phyloP scores from a whole-genome alignment of 1,284 basidiomycete genomes.

The Ceratobasidium sp. region DNA sequence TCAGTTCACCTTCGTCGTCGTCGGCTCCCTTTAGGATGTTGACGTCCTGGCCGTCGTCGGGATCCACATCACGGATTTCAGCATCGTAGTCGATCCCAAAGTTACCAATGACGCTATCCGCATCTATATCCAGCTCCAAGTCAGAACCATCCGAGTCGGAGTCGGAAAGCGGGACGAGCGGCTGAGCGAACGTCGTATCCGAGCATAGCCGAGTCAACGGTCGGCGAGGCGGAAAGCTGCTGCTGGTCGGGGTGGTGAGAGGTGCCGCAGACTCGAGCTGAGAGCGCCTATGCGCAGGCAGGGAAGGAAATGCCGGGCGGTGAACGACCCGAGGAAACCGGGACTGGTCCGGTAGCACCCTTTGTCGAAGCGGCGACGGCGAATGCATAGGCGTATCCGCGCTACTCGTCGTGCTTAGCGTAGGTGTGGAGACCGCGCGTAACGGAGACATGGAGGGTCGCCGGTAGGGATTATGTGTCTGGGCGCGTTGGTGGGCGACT shows the following conservation, averaged over 20 bases:
- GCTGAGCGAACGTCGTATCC: slow-evolving; percentile 40
- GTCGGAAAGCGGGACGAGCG: slow-evolving; percentile 36
- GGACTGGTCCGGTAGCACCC: slow-evolving; percentile 32
- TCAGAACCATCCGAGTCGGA: slow-evolving; percentile 39
- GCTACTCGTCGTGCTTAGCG: slow-evolving; percentile 12
- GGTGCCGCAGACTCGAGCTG: slow-evolving; percentile 29
- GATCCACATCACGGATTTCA: slow-evolving; percentile 37
- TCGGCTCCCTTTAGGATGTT: slow-evolving; percentile 20
- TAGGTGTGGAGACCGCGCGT: slow-evolving; percentile 33
- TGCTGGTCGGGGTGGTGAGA: neutral
- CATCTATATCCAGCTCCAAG: slow-evolving; percentile 36
- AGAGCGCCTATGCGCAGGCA: slow-evolving; percentile 22
- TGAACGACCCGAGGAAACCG: slow-evolving; percentile 38
- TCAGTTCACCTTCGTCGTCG: slow-evolving; percentile 31
- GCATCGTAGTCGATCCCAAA: slow-evolving; percentile 35
- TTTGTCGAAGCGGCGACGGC: slow-evolving; percentile 22
- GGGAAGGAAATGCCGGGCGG: slow-evolving; percentile 24
- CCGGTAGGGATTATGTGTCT: too few relatives aligned
- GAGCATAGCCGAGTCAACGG: slow-evolving; percentile 7
- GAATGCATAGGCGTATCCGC: slow-evolving; percentile 42
- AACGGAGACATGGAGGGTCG: slow-evolving; percentile 8
- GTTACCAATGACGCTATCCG: slow-evolving; percentile 26
- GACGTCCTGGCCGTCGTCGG: slow-evolving; percentile 28
- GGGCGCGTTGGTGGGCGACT: too few relatives aligned
- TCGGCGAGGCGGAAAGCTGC: slow-evolving; percentile 9